Conservation (phyloP, 139 green algal species). For the Ettlia oleoabundans region DNA sequence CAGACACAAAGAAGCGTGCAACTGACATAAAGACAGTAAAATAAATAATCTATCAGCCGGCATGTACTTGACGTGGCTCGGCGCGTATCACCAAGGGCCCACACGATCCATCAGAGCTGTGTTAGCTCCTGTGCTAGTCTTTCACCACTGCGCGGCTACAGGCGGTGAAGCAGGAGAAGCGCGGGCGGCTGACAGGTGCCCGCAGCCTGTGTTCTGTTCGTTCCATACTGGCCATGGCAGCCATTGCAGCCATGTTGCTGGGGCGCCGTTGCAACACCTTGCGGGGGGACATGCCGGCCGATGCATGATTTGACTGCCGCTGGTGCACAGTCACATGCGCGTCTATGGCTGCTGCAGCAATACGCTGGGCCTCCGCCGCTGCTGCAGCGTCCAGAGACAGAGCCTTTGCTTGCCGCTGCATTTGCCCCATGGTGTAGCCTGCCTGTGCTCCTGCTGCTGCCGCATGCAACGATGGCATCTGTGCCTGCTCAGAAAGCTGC, state of each 20-base stretch:
- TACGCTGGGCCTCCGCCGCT: not conserved
- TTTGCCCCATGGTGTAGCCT: not conserved
- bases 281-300: not conserved
- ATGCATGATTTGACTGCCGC: not conserved
- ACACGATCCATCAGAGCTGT: no score
- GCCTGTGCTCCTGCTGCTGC: not conserved
- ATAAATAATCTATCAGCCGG: no score
- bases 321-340: not conserved
- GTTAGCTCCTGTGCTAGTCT: no score
- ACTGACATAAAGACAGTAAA: no score
- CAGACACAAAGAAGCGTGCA: no score
- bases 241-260: constrained; percentile 3
- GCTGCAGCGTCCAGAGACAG: not conserved
- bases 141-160: constrained; percentile 13
- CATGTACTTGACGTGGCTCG: no score
- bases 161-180: constrained; percentile 2
- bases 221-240: not conserved
- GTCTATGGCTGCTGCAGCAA: not conserved
- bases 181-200: not conserved
- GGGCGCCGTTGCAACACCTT: constrained; percentile 4
- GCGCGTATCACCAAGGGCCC: not conserved
- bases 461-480: not conserved
- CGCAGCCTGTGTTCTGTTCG: not conserved
- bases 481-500: not conserved
- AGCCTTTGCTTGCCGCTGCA: not conserved